Conservation (phyloP, 2,329 filamentous ascomycete genomes). For the Cryphonectria naterciae region DNA sequence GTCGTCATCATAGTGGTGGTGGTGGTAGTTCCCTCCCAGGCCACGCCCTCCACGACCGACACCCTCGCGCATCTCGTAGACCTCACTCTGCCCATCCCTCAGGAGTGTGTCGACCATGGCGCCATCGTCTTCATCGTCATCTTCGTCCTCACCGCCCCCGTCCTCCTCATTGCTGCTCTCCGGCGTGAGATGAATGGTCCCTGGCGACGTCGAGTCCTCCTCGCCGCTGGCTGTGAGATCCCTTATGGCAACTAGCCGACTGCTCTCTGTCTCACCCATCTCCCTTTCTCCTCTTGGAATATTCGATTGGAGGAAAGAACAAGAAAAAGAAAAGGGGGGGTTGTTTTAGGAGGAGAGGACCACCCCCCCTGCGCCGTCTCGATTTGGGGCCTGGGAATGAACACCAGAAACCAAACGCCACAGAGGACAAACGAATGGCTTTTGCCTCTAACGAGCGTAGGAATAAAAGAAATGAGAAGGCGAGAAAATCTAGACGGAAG, state of each 20-base stretch:
- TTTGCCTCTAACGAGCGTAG: neutral
- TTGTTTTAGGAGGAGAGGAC: neutral
- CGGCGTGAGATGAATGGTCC: conserved; percentile 31
- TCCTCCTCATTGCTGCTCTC: conserved; percentile 31
- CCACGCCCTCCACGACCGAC: conserved; percentile 10
- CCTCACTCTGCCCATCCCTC: conserved; percentile 24
- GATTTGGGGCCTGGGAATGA: neutral
- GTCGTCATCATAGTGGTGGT: neutral
- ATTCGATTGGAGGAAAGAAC: neutral
- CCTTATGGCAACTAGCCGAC: neutral
- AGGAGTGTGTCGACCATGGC: conserved; percentile 15
- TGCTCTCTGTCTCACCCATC: conserved; percentile 9
- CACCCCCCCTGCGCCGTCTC: too few species aligned
- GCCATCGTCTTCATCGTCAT: conserved; percentile 18
- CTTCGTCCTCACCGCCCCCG: conserved; percentile 12
- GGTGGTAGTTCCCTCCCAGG: neutral
- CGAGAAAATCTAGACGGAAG: neutral
- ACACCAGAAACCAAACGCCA: neutral
- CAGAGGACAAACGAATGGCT: neutral
- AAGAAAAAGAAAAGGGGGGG: neutral
- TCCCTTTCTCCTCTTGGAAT: neutral
- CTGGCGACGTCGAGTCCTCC: conserved; percentile 19
- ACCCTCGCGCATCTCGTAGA: conserved; percentile 32
- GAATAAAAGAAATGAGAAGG: neutral
- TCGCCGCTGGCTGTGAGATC: neutral